Percentiles rank a stretch among this genome's conserved stretches.
Conservation (phyloP, 208 protist genomes). For the Trypanosoma cruzi region DNA sequence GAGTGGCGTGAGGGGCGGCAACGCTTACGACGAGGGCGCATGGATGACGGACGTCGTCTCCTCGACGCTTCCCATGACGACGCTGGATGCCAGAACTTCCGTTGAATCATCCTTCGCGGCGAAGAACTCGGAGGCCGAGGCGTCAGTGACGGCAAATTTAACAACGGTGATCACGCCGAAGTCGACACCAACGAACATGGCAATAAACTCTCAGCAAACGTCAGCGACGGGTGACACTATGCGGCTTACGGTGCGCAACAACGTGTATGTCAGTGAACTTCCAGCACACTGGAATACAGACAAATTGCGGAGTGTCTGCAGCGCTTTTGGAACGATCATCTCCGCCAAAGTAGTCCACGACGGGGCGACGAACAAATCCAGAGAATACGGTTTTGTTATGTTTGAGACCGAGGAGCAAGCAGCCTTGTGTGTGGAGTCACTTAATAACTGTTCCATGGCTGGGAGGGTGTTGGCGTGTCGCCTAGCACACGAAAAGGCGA, state of each 20-base stretch:
- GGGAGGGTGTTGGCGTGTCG: constrained; percentile 43
- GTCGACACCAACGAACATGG: background rate
- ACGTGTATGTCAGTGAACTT: constrained; percentile 69
- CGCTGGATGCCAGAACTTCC: background rate
- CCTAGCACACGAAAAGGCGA: constrained; percentile 57
- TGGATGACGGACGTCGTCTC: background rate
- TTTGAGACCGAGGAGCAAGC: constrained; percentile 49
- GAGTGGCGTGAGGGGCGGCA: too few species aligned
- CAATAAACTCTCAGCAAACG: background rate
- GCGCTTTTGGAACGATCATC: constrained; percentile 48
- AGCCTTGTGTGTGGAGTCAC: constrained; percentile 35
- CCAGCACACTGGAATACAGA: constrained; percentile 67
- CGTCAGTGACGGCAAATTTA: too few species aligned
- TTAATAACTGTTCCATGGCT: constrained; percentile 30
- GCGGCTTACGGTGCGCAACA: constrained; percentile 22
- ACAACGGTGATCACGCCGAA: background rate
- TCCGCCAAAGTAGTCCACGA: constrained; percentile 65
- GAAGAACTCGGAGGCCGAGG: too few species aligned
- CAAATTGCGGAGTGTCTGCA: constrained; percentile 52
- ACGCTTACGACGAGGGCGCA: background rate
- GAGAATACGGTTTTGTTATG: constrained; percentile 74
- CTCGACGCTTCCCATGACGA: background rate
- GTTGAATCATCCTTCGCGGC: background rate
- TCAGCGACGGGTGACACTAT: background rate
- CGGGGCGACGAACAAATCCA: constrained; percentile 43